Evolutionary conservation across 345 rosid species (phyloP).

Genomic region (Gossypium sturtianum): DNA sequence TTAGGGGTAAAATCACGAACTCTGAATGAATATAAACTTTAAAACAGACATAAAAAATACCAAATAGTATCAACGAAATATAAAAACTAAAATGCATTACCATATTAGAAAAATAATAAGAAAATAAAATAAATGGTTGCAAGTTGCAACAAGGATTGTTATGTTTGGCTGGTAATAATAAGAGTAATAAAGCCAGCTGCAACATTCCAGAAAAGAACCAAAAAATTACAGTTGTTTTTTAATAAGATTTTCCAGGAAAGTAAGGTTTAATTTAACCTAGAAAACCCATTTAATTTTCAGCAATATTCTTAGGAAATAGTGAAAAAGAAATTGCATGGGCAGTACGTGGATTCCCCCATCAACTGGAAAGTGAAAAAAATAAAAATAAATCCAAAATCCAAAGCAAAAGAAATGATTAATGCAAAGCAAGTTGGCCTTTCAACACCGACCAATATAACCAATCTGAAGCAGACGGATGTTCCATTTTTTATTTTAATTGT

Average conservation of each 20-base stretch:
- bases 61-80: too few relatives aligned
- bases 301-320: not conserved
- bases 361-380: constrained; percentile 1
- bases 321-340: constrained; percentile 12
- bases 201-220: constrained; percentile 10
- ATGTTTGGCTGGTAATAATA: not conserved
- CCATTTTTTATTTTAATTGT: constrained; percentile 5
- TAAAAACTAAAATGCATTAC: too few relatives aligned
- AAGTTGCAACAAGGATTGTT: not conserved
- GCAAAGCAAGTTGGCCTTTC: constrained; percentile 21
- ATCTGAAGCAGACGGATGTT: constrained; percentile 55
- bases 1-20: too few relatives aligned
- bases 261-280: not conserved
- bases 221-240: constrained; percentile 16
- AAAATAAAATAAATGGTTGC: too few relatives aligned
- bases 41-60: too few relatives aligned
- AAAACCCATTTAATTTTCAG: not conserved
- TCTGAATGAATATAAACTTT: too few relatives aligned
- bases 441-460: constrained; percentile 65
- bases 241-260: not conserved
- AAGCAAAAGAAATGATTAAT: constrained; percentile 9
- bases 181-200: constrained; percentile 2
- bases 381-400: not conserved
- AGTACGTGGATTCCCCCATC: constrained; percentile 27
- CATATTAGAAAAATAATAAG: too few relatives aligned